These are phyloP conservation scores for Carallia pectinifolia DNA, from an alignment of 345 rosid species.

Conservation along the genomic window DNA sequence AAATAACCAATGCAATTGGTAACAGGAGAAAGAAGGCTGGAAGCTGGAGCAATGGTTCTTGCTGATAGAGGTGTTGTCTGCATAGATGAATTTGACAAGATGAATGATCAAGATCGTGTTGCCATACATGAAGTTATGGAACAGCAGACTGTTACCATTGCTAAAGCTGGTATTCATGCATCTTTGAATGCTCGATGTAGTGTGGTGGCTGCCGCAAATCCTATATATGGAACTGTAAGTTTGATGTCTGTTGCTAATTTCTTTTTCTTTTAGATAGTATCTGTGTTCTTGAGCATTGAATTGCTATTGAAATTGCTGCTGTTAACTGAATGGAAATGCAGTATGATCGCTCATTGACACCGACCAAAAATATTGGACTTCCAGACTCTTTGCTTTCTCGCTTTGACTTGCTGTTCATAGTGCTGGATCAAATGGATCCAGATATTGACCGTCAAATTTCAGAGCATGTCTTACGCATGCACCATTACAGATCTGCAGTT, in stretches of 20 bases:
- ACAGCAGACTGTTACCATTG: conserved; percentile 98
- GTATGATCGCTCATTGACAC: conserved; percentile 97
- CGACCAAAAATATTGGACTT: conserved; percentile 98
- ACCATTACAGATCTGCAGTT: conserved; percentile 64
- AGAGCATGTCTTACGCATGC: conserved; percentile 97
- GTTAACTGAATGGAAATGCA: conserved; percentile 36
- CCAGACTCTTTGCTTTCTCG: conserved; percentile 99
- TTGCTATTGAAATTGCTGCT: conserved; percentile 3
- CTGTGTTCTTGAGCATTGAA: conserved; percentile 5
- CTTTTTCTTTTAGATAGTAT: neutral
- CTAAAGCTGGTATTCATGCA: conserved; percentile 99
- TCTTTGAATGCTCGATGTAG: conserved; percentile 97
- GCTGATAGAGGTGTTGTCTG: conserved; percentile 97
- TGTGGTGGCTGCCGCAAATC: conserved; percentile 99
- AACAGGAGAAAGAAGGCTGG: conserved; percentile 95
- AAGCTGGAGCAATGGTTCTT: conserved; percentile 99
- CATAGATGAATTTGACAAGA: conserved; percentile 98
- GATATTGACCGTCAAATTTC: conserved; percentile 85
- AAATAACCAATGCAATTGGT: conserved; percentile 11
- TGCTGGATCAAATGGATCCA: conserved; percentile 99
- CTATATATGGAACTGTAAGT: conserved; percentile 98
- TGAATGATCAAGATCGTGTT: conserved; percentile 98
- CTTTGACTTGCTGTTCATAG: conserved; percentile 90
- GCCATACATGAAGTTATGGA: conserved; percentile 99
- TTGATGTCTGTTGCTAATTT: conserved; percentile 1